Percentiles rank a stretch among this genome's conserved stretches.
These are phyloP conservation scores for Triadica sebifera DNA, from an alignment of 345 rosid genomes.

Conservation along the genomic window DNA sequence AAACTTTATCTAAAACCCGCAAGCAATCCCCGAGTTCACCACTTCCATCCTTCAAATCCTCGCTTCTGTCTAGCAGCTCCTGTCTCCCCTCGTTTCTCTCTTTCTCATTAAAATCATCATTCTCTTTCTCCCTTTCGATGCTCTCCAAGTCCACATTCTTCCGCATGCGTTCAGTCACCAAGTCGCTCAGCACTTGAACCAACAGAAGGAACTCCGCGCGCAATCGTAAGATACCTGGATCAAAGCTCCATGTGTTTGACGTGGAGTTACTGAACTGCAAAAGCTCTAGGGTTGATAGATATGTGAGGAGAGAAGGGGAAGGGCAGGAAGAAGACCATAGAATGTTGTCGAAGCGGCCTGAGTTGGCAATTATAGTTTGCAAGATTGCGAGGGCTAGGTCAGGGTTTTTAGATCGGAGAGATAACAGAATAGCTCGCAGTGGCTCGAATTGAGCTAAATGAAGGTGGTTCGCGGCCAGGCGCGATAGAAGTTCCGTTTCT, in stretches of 20 bases:
- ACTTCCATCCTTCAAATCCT: slow-evolving; percentile 27
- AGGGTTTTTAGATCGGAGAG: slow-evolving; percentile 65
- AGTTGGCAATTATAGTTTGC: slow-evolving; percentile 68
- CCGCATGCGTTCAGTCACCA: slow-evolving; percentile 35
- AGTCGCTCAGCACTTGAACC: slow-evolving; percentile 60
- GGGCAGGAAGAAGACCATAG: slow-evolving; percentile 81
- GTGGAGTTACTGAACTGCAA: slow-evolving; percentile 51
- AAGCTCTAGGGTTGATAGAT: slow-evolving; percentile 70
- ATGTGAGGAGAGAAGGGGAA: slow-evolving; percentile 70
- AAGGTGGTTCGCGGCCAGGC: slow-evolving; percentile 88
- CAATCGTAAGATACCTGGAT: slow-evolving; percentile 54
- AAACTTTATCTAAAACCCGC: slow-evolving; percentile 51
- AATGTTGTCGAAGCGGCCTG: slow-evolving; percentile 66
- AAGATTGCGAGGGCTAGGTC: slow-evolving; percentile 68
- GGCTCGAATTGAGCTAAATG: slow-evolving; percentile 92
- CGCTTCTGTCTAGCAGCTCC: slow-evolving; percentile 26
- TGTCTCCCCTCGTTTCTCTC: slow-evolving; percentile 13
- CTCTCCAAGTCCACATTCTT: slow-evolving; percentile 36
- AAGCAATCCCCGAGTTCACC: slow-evolving; percentile 41
- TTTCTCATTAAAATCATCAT: slow-evolving; percentile 10
- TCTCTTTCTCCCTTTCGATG: slow-evolving; percentile 37
- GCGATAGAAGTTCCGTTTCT: slow-evolving; percentile 75
- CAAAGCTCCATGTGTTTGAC: slow-evolving; percentile 65
- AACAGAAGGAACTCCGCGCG: slow-evolving; percentile 74
- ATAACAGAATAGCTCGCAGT: slow-evolving; percentile 66